phyloP scores from a whole-genome alignment of 1,139 yeast species.

The Suhomyces panamericanus region DNA sequence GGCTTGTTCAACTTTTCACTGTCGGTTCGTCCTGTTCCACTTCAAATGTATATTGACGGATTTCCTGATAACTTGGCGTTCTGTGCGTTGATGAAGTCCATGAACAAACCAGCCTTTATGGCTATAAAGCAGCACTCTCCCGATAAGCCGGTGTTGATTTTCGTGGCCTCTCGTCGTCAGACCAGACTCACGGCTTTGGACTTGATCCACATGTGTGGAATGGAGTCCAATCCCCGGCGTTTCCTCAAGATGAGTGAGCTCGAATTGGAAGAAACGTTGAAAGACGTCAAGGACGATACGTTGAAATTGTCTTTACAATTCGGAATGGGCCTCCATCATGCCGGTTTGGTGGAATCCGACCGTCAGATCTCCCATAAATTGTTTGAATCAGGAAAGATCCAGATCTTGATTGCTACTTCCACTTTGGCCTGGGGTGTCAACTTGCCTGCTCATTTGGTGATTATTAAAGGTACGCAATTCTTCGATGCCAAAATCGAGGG shows the following conservation, averaged over 20 bases:
- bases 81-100: constrained; percentile 93
- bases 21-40: constrained; percentile 95
- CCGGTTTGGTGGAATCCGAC: constrained; percentile 91
- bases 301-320: constrained; percentile 80
- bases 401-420: constrained; percentile 88
- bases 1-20: constrained; percentile 93
- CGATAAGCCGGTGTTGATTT: constrained; percentile 84
- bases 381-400: constrained; percentile 83
- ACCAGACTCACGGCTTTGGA: constrained; percentile 94
- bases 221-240: constrained; percentile 89
- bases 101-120: constrained; percentile 97
- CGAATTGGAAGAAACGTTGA: constrained; percentile 65
- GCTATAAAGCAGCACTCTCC: constrained; percentile 97
- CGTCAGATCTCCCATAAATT: constrained; percentile 83
- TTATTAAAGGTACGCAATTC: constrained; percentile 90
- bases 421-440: constrained; percentile 98
- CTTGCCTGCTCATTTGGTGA: constrained; percentile 90
- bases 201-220: constrained; percentile 88
- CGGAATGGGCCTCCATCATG: constrained; percentile 97
- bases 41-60: constrained; percentile 97
- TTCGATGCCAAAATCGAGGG: constrained; percentile 81
- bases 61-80: constrained; percentile 93
- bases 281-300: constrained; percentile 84
- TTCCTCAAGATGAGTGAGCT: constrained; percentile 75
- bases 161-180: constrained; percentile 96